These are phyloP conservation scores for Fusarium nygamai DNA, from an alignment of 2,329 filamentous ascomycete genomes.

Conservation along the genomic window DNA sequence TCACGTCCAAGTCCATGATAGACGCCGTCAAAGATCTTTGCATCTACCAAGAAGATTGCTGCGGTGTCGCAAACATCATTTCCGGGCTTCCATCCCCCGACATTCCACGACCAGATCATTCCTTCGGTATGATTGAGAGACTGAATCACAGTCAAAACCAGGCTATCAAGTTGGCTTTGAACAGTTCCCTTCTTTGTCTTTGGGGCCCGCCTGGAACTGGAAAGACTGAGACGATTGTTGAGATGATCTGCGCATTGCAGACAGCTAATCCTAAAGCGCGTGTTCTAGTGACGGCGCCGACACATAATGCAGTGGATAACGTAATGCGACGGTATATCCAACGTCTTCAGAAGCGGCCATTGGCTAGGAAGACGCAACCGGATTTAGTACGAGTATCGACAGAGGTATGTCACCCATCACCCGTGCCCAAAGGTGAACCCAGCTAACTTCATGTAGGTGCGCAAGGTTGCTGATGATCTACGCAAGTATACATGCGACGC, in stretches of 20 bases:
- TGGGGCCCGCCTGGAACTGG: slow-evolving; percentile 59
- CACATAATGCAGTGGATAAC: slow-evolving; percentile 58
- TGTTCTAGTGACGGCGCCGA: slow-evolving; percentile 54
- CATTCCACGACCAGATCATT: background rate
- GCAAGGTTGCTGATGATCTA: slow-evolving; percentile 49
- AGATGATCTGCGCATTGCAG: slow-evolving; percentile 50
- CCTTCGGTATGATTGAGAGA: background rate
- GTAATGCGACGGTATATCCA: slow-evolving; percentile 50
- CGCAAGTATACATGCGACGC: slow-evolving; percentile 50
- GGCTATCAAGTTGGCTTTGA: slow-evolving; percentile 38
- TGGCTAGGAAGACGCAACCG: background rate
- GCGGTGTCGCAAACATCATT: slow-evolving; percentile 43
- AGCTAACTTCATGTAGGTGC: slow-evolving; percentile 35
- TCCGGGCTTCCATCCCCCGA: rapidly evolving
- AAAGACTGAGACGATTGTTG: slow-evolving; percentile 55
- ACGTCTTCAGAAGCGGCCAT: background rate
- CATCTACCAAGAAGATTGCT: slow-evolving; percentile 44
- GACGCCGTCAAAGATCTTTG: slow-evolving; percentile 50
- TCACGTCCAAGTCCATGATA: slow-evolving; percentile 52
- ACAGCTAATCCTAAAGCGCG: slow-evolving; percentile 34
- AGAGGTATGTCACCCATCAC: background rate
- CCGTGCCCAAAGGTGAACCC: rapidly evolving
- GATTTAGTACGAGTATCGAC: slow-evolving; percentile 22
- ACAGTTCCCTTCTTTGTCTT: slow-evolving; percentile 49
- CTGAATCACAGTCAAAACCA: slow-evolving; percentile 31